These are phyloP conservation scores for Talaromyces funiculosus DNA, from an alignment of 2,329 filamentous ascomycete genomes.

Conservation along the genomic window DNA sequence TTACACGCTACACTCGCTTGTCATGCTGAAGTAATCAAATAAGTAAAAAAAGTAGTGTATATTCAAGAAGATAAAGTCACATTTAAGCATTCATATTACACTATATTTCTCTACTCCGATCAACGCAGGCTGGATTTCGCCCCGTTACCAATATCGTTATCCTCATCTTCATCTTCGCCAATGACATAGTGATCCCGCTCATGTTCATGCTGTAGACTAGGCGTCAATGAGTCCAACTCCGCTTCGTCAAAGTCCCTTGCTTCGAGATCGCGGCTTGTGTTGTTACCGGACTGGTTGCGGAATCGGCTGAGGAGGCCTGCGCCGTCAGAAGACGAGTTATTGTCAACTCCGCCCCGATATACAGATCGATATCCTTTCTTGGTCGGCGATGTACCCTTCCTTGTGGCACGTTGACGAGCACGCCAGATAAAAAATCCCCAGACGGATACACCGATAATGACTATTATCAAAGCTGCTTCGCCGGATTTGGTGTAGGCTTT, in stretches of 20 bases:
- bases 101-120: background rate
- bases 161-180: constrained; percentile 38
- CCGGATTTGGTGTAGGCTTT: constrained; percentile 82
- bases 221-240: constrained; percentile 45
- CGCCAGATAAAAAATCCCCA: constrained; percentile 70
- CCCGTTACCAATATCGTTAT: background rate
- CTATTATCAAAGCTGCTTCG: constrained; percentile 76
- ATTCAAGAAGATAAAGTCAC: background rate
- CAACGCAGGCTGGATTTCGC: background rate
- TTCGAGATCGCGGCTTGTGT: constrained; percentile 47
- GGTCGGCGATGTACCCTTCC: constrained; percentile 26
- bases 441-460: constrained; percentile 63
- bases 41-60: background rate
- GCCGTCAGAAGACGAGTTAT: constrained; percentile 13
- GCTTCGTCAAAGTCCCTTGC: constrained; percentile 58
- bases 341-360: constrained; percentile 34
- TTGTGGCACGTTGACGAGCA: constrained; percentile 43
- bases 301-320: constrained; percentile 45
- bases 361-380: constrained; percentile 34
- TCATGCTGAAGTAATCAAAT: background rate
- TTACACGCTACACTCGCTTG: too few species aligned
- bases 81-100: background rate
- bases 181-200: constrained; percentile 43
- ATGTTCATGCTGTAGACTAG: constrained; percentile 18
- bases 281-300: constrained; percentile 37